Evolutionary conservation across 805 yeast species (phyloP).

Genomic region (Candida nonsorbophila): DNA sequence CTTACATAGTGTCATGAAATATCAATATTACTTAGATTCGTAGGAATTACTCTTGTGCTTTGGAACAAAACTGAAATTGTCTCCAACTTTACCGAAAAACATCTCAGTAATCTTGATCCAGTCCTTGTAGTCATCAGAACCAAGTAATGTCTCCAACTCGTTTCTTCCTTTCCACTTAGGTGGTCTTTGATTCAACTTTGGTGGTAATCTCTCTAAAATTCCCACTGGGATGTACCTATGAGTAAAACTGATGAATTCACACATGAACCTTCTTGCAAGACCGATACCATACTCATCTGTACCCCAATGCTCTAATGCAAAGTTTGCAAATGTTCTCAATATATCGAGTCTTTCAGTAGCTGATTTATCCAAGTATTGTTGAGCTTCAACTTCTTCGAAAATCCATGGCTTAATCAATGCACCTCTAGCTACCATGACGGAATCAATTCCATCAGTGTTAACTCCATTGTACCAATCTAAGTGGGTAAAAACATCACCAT

Average conservation of each 20-base stretch:
- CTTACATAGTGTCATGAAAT: neutral
- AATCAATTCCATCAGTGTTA: slow-evolving; percentile 66
- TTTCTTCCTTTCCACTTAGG: slow-evolving; percentile 90
- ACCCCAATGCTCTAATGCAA: slow-evolving; percentile 96
- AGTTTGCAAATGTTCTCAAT: slow-evolving; percentile 62
- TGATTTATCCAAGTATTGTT: slow-evolving; percentile 85
- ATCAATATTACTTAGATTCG: slow-evolving; percentile 11
- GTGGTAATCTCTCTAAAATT: slow-evolving; percentile 81
- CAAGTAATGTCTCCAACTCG: slow-evolving; percentile 86
- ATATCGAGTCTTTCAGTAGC: slow-evolving; percentile 85
- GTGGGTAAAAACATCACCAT: slow-evolving; percentile 85
- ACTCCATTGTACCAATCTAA: slow-evolving; percentile 84
- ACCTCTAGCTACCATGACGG: slow-evolving; percentile 97
- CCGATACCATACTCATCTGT: slow-evolving; percentile 92
- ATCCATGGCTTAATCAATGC: slow-evolving; percentile 99
- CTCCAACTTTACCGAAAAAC: slow-evolving; percentile 86
- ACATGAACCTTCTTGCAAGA: slow-evolving; percentile 80
- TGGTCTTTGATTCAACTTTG: slow-evolving; percentile 88
- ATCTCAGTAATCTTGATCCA: slow-evolving; percentile 95
- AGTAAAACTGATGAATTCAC: slow-evolving; percentile 91
- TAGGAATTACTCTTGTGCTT: slow-evolving; percentile 93
- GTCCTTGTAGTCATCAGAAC: slow-evolving; percentile 78
- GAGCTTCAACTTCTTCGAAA: slow-evolving; percentile 87
- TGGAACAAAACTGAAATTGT: slow-evolving; percentile 74
- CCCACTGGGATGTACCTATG: slow-evolving; percentile 95